Percentiles rank a stretch among this genome's conserved stretches.
phyloP scores from a whole-genome alignment of 352 stramenopile genomes.

The Phytophthora sp. region DNA sequence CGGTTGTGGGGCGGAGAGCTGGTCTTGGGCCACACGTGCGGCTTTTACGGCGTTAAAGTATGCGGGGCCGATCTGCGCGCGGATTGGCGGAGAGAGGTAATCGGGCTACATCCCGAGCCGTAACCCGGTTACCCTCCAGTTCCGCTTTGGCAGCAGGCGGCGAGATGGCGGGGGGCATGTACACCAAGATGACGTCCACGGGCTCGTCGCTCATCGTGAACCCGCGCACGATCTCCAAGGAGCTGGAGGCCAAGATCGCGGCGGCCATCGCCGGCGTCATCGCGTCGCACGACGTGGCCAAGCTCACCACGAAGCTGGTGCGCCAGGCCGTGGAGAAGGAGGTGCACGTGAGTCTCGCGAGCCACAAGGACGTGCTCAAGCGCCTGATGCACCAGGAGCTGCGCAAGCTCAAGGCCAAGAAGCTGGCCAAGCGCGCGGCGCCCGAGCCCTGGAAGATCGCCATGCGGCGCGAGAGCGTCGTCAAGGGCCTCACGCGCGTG shows the following conservation, averaged over 20 bases:
- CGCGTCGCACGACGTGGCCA: constrained; percentile 61
- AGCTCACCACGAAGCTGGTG: constrained; percentile 82
- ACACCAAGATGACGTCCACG: constrained; percentile 78
- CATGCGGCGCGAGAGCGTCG: constrained; percentile 47
- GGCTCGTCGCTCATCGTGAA: constrained; percentile 76
- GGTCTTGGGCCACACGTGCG: constrained; percentile 23
- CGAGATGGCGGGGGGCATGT: constrained; percentile 65
- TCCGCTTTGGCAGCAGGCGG: neutral
- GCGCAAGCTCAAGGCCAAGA: constrained; percentile 76
- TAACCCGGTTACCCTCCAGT: constrained; percentile 5
- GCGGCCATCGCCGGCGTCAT: constrained; percentile 73
- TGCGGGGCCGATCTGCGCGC: neutral
- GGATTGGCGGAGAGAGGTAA: constrained; percentile 12
- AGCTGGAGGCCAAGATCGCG: constrained; percentile 84
- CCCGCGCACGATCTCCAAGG: constrained; percentile 80
- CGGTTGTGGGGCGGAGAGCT: constrained; percentile 6
- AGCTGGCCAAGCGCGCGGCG: constrained; percentile 62
- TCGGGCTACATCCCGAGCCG: neutral
- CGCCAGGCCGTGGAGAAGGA: constrained; percentile 87
- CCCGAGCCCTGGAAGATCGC: constrained; percentile 70
- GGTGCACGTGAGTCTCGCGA: constrained; percentile 83
- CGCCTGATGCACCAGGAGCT: constrained; percentile 88
- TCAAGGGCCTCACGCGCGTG: constrained; percentile 46
- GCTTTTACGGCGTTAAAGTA: constrained; percentile 12
- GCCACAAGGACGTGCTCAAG: constrained; percentile 91